phyloP scores from a whole-genome alignment of 306 rosid species.

The Abrus precatorius region DNA sequence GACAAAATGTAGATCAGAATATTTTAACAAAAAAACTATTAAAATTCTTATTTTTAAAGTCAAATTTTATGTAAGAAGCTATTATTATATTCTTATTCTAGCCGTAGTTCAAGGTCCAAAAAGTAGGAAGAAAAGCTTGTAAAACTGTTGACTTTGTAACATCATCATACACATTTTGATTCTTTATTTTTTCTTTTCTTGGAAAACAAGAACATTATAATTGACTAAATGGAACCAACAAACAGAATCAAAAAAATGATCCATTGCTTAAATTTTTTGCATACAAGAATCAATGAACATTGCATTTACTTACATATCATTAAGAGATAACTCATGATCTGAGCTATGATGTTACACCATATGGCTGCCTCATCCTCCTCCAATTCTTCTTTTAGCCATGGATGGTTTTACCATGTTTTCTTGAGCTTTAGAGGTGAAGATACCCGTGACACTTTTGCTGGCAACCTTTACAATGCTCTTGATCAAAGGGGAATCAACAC shows the following conservation, averaged over 20 bases:
- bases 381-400: conserved; percentile 32
- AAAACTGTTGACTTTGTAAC: conserved; percentile 33
- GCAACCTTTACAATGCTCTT: conserved; percentile 47
- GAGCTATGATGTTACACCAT: conserved; percentile 10
- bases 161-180: background rate
- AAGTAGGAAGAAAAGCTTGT: background rate
- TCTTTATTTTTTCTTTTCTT: background rate
- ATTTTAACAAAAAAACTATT: background rate
- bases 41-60: background rate
- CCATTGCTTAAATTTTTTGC: conserved; percentile 30
- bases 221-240: no score
- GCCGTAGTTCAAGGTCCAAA: background rate
- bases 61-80: background rate
- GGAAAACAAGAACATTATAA: no score
- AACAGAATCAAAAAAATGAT: background rate
- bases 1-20: no score
- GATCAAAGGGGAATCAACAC: conserved; percentile 53
- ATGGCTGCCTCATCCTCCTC: conserved; percentile 32
- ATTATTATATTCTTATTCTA: background rate
- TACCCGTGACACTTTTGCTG: conserved; percentile 43
- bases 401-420: conserved; percentile 49
- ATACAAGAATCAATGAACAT: background rate
- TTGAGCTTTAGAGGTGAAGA: conserved; percentile 47
- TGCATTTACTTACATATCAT: background rate
- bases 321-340: background rate